Evolutionary conservation across 1,139 yeast species (phyloP), one percentile per base, ranked within the genome.

Genomic region (Debaryomyces fabryi): DNA sequence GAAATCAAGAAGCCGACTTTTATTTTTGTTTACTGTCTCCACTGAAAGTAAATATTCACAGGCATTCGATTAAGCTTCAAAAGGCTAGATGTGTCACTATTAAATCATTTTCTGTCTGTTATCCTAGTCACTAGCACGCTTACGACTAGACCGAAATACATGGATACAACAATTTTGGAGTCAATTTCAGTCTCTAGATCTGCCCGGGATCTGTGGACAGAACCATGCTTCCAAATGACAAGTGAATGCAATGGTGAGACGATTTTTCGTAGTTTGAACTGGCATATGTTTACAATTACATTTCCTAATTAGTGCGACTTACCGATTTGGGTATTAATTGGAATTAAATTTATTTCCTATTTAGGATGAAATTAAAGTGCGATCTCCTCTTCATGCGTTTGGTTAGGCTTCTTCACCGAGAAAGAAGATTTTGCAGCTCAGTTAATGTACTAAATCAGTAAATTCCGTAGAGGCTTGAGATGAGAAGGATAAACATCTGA

Each of bases 321-420:
- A 33, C 46, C 46, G 23, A 23, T 27, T 42, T 33, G 24, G 29
- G 49, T 21, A 44, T 42, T 37, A 44, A 45, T 50, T 45, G 34
- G 45, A 50, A 44, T 42, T 37, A 44, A 47, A 47, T 45, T 38
- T 44, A 51, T 52, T 58, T 44, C 63, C 64, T 52, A 50, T 49
- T 51, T 51, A 33, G 44, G 43, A 27, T 35, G 35, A 13, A 39
- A 16, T 29, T 27, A 13, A 6, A 6, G 12, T 32, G 35, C 35
- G 12, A 6, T 23, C 29, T 39, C 21, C 23, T 15, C 34, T 18
- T 16, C 20, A 30, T 32, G 35, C 43, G 13, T 27, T 27, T 21
- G 10, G 18, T 23, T 23, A 24, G 25, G 24, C 35, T 13, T 33
- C 42, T 25, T 36, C 39, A 36, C 39, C 37, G 41, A 32, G 34